Conservation (phyloP, 176 grass and related monocot species). For the Elaeis guineensis region DNA sequence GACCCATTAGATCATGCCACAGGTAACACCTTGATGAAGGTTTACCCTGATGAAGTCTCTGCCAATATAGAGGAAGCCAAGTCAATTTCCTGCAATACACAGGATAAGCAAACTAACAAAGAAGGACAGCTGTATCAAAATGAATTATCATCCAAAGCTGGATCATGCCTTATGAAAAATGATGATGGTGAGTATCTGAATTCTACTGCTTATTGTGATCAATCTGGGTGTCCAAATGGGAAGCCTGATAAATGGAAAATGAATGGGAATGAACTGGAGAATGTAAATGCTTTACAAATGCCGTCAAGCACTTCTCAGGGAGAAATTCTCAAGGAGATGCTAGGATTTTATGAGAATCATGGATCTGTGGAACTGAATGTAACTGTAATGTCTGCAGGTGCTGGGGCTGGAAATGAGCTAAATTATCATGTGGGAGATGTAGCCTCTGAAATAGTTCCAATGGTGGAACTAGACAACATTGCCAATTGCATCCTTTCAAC, state of each 20-base stretch:
- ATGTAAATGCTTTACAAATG: conserved; percentile 12
- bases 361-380: conserved; percentile 12
- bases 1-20: too few relatives aligned
- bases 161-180: conserved; percentile 13
- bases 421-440: conserved; percentile 2
- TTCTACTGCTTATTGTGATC: conserved; percentile 37
- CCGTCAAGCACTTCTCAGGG: conserved; percentile 11
- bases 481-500: too few relatives aligned
- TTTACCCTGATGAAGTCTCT: too few relatives aligned
- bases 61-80: too few relatives aligned
- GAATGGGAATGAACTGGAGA: conserved; percentile 22
- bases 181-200: conserved; percentile 36
- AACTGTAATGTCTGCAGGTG: conserved; percentile 15
- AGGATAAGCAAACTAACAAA: not conserved
- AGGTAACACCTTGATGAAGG: too few relatives aligned
- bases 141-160: not conserved
- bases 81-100: too few relatives aligned
- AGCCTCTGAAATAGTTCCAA: conserved; percentile 15
- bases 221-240: conserved; percentile 30
- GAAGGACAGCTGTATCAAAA: not conserved
- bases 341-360: conserved; percentile 21
- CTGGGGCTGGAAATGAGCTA: conserved; percentile 18
- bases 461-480: not conserved
- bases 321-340: conserved; percentile 10
- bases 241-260: not conserved